A percentile compares a stretch with the other conserved stretches of the same genome.
These are phyloP conservation scores for Juglanconis sp. DNA, from an alignment of 2,329 filamentous ascomycete genomes.

Conservation along the genomic window DNA sequence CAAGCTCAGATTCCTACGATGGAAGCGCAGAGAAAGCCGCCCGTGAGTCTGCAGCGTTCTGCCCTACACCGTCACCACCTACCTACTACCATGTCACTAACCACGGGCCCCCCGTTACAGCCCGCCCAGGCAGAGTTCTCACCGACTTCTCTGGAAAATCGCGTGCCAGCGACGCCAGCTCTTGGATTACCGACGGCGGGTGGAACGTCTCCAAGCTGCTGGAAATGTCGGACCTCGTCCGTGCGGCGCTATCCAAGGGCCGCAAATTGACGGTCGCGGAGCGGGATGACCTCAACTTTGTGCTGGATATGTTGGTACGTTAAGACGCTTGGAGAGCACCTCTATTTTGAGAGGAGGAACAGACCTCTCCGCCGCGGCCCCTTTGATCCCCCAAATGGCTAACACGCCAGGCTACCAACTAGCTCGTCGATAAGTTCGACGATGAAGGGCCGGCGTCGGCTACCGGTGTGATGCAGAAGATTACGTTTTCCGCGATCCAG, in stretches of 20 bases:
- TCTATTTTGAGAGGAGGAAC: not conserved
- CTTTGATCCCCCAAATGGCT: not conserved
- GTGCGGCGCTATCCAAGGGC: conserved; percentile 4
- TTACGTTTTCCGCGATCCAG: conserved; percentile 8
- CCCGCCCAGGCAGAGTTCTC: not conserved
- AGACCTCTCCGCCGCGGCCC: not conserved
- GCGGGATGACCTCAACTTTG: conserved; percentile 10
- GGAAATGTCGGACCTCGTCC: conserved; percentile 9
- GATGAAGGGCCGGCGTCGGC: not conserved
- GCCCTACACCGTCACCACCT: not conserved
- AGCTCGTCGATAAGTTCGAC: conserved; percentile 11
- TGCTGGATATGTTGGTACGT: conserved; percentile 11
- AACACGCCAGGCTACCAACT: not conserved
- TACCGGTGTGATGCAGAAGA: not conserved
- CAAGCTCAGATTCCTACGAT: conserved; percentile 10
- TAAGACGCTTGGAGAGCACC: not conserved
- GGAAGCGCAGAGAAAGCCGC: conserved; percentile 7
- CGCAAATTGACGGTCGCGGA: not conserved
- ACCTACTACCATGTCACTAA: not conserved
- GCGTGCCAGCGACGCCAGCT: not conserved
- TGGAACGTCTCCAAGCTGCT: conserved; percentile 17
- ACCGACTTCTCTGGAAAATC: not conserved
- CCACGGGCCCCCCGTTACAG: not conserved
- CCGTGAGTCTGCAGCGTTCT: conserved; percentile 4
- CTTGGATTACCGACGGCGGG: conserved; percentile 7